Evolutionary conservation across 176 grass and related monocot species (phyloP), one percentile per base, ranked within the genome.

Genomic region (Poa annua): DNA sequence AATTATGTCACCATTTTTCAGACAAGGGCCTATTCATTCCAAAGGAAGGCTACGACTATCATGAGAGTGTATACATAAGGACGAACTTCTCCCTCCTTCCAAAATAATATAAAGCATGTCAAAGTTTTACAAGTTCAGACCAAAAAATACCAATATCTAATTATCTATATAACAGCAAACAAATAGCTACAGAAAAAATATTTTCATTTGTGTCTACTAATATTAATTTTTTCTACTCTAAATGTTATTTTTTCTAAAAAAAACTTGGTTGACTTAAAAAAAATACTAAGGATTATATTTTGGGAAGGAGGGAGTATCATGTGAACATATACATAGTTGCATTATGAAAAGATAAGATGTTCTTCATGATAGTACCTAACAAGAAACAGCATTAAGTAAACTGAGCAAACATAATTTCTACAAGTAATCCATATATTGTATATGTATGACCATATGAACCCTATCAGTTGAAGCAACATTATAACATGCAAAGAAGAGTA

Each of bases 1-100:
- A 64, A 81, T 32, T 59, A 76, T 60, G 34, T 52, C 74, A 39
- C 35, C 63, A 76, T 62, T 25, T 73, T 77, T 81, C 62, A 81
- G 14, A 34, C 15, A 60, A 14, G 32, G 51, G 55, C 1, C 55
- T 59, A 57, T 7, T 6, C 63, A 84, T 57, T 66, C 69, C 14
- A 68, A 71, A 77, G 38, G 16, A 47, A 13, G 21, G 20, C 16
- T n/a, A 61, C 57, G 36, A 60, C 53, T 61, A 32, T 50, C 79
- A 55, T 50, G 38, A 47, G n/a, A 81, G 20, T 44, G 68, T 51
- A 56, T 59, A 38, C 39, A 66, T 41, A 47, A 88, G 48, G 84
- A 77, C 19, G 44, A 85, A 32, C 16, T 81, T 63, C 35, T 21
- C 84, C 55, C 29, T 64, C 29, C 29, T 63, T 62, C 24, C 60